Evolutionary conservation across 768 basidiomycete species (phyloP), one percentile per base, ranked within the genome.

Genomic region (Boletellus emodensis): DNA sequence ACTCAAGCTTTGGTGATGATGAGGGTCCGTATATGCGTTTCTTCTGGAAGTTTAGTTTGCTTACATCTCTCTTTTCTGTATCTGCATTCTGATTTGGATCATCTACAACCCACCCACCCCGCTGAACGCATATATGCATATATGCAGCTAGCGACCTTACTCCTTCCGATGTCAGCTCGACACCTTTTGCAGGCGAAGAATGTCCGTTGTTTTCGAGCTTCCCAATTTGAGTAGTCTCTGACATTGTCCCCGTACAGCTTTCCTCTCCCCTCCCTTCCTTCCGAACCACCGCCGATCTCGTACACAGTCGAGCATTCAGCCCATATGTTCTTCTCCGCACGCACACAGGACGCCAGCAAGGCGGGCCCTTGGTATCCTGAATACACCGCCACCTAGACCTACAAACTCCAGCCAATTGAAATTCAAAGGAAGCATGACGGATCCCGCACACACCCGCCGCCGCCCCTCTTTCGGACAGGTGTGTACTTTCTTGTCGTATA

Each of bases 371-470:
- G 71, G 63, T 32, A 61, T 65, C 40, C 58, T 75, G 55, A 71
- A 69, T 39, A 88, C 85, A 39, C 85, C 85, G 49, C 84, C 85
- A n/a, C 85, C 78, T 1, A 85, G 84, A 58, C 72, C 78, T 41
- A 69, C 74, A n/a, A 71, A 79, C 48, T 66, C 73, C 9, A 74
- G 67, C 53, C 78, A 80, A 61, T 74, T 83, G 33, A 82, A 82
- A 63, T 68, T 83, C 33, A 84, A 87, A 57, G 87, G 87, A 44
- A 81, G 83, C 58, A 69, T 82, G 47, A 89, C 87, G 3, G 87
- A 88, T 62, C 87, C 87, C 18, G 79, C 84, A 9, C 79, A 71
- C 45, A 70, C 70, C 2, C 72, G 75, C 36, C 75, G 76, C 35
- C 64, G 72, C 17, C 70, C 64, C 36, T 49, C 68, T 18, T 70